Base-by-base conservation (phyloP, 73 alveolate genomes). In the Paramecium sonneborni region DNA sequence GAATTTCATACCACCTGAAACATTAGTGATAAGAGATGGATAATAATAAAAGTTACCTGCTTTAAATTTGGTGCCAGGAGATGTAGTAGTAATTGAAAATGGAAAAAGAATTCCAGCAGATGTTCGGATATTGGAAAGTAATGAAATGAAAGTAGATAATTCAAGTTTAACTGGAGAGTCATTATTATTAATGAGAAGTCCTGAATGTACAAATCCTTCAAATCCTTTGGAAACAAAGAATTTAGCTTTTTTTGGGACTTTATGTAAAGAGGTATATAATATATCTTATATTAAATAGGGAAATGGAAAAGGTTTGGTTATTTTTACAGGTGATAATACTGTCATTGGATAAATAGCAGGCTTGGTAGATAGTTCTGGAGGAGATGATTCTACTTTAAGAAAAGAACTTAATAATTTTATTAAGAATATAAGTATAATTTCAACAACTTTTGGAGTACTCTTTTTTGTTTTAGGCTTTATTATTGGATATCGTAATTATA, bases 41-140 rank as follows among this genome's bases (percentile, higher is more conserved):
- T 0, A 24, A 32, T 48, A 92, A 93, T 26, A 68, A 93, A 70
- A 57, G 26, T 82, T 95, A 11, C 92, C 92, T 1, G 94, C 96
- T 1, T 18, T 57, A 3, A 76, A 95, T 18, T 79, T 95, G 24
- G 97, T 95, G 55, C 93, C 92, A 34, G 98, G 98, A 28, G 98
- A 95, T 93, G 85, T 95, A 18, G 97, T 95, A 7, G 55, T 76
- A 43, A 37, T 95, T 12, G 82, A 52, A 12, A 41, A 37, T 34
- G 97, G 97, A n/a, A 93, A 85, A 4, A 95, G 57, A 37, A 82
- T 95, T 8, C 98, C 97, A 34, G 98, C 98, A 18, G 98, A 95
- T 92, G 34, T 95, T 18, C 48, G 95, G 1, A 79, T 95, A 23
- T 43, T 95, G n/a, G 97, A 95, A 62, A 93, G 97, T 11, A 57